Percentiles rank a stretch among this genome's conserved stretches.
phyloP scores from a whole-genome alignment of 164 flowering plant species.

The Umbilicus rupestris region DNA sequence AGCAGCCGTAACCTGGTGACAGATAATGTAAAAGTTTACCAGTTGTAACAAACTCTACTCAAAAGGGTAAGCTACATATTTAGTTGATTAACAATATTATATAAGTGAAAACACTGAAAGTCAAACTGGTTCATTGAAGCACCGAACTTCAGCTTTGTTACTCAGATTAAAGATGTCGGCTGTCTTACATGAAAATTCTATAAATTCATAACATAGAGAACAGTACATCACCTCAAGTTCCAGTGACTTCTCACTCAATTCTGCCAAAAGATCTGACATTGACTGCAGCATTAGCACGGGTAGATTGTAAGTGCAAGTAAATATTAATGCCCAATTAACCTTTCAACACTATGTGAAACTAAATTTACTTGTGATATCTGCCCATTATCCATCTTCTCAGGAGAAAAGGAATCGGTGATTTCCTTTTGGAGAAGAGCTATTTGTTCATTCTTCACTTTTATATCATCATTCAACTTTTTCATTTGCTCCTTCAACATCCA shows the following conservation, averaged over 20 bases:
- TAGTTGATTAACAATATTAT: too few species aligned
- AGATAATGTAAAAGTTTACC: not conserved
- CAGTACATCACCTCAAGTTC: constrained; percentile 78
- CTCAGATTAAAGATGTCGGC: not conserved
- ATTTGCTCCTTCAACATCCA: constrained; percentile 50
- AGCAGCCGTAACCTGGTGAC: constrained; percentile 64
- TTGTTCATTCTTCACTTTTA: constrained; percentile 58
- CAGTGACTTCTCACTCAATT: constrained; percentile 87
- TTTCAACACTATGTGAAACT: constrained; percentile 7
- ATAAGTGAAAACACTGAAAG: not conserved
- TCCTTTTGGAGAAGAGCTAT: constrained; percentile 63
- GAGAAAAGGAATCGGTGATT: constrained; percentile 45
- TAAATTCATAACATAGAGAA: not conserved
- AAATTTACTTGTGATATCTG: constrained; percentile 56
- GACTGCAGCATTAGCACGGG: constrained; percentile 39
- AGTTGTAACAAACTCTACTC: not conserved
- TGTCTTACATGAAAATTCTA: not conserved
- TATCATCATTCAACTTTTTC: constrained; percentile 57
- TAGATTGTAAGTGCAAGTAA: constrained; percentile 12
- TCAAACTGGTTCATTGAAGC: not conserved
- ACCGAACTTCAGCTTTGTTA: not conserved
- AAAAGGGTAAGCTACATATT: not conserved
- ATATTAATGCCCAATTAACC: not conserved
- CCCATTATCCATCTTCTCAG: constrained; percentile 32
- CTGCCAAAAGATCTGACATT: constrained; percentile 55